phyloP scores from a whole-genome alignment of 2,329 filamentous ascomycete genomes.

The Ilyonectria mors-panacis region DNA sequence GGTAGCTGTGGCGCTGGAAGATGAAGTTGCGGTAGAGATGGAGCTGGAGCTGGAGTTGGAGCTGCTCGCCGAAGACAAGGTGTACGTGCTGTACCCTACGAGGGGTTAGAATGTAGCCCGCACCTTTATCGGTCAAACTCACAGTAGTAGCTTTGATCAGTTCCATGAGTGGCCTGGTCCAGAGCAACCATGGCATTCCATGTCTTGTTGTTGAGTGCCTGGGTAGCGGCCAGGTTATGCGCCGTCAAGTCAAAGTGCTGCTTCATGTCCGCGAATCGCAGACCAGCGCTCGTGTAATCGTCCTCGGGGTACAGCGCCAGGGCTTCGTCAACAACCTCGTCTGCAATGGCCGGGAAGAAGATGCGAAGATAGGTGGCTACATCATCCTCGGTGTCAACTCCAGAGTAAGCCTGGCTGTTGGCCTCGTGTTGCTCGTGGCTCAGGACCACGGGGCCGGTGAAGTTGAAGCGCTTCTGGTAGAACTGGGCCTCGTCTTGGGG shows the following conservation, averaged over 20 bases:
- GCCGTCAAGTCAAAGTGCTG: conserved; percentile 24
- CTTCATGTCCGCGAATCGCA: conserved; percentile 25
- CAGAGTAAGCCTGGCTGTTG: conserved; percentile 17
- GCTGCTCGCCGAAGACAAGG: conserved; percentile 1
- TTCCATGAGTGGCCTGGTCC: conserved; percentile 18
- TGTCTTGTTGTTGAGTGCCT: conserved; percentile 6
- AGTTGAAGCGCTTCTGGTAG: conserved; percentile 26
- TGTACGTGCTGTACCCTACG: conserved; percentile 15
- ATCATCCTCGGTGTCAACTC: conserved; percentile 4
- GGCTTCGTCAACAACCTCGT: conserved; percentile 10
- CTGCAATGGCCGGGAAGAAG: conserved; percentile 17
- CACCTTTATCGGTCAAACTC: neutral
- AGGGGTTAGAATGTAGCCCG: neutral
- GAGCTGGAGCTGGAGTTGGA: neutral
- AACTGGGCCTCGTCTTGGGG: conserved; percentile 16
- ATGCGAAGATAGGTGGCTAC: conserved; percentile 18
- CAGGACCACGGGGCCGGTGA: conserved; percentile 5
- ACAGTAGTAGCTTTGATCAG: conserved; percentile 26
- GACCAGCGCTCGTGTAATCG: conserved; percentile 14
- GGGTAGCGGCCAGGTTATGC: conserved; percentile 11
- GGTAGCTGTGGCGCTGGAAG: neutral
- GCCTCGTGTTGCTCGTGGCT: conserved; percentile 21
- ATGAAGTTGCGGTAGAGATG: neutral
- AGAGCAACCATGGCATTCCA: conserved; percentile 23
- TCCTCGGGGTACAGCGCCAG: conserved; percentile 12